phyloP scores from a whole-genome alignment of 805 yeast species.

The Priceomyces medius region DNA sequence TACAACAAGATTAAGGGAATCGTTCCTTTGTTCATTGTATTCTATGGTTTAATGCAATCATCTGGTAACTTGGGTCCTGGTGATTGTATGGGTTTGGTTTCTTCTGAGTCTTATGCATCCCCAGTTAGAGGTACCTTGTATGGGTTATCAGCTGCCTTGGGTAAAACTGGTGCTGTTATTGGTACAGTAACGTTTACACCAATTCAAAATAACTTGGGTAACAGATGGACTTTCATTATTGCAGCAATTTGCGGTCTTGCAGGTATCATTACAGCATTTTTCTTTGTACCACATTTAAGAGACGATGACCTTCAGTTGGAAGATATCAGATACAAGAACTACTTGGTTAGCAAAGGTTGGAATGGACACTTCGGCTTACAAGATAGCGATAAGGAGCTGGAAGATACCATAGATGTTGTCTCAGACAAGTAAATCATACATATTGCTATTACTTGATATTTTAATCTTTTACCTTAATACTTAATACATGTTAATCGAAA shows the following conservation, averaged over 20 bases:
- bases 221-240: conserved; percentile 74
- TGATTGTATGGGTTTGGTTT: conserved; percentile 64
- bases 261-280: conserved; percentile 58
- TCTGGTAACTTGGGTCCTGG: conserved; percentile 81
- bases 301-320: conserved; percentile 70
- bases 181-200: conserved; percentile 75
- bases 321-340: conserved; percentile 62
- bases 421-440: background rate
- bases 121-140: conserved; percentile 75
- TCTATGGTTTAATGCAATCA: conserved; percentile 71
- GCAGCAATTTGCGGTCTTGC: conserved; percentile 70
- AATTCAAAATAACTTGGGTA: conserved; percentile 61
- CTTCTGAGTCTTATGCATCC: conserved; percentile 70
- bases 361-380: conserved; percentile 42
- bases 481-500: background rate
- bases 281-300: conserved; percentile 65
- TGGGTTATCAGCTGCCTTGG: conserved; percentile 76
- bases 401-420: conserved; percentile 4
- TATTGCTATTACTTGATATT: too few relatives aligned
- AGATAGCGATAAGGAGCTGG: conserved; percentile 18
- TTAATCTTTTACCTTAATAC: too few relatives aligned
- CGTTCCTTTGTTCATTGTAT: conserved; percentile 62
- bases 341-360: conserved; percentile 61
- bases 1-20: conserved; percentile 56
- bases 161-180: conserved; percentile 83